Percentiles rank a stretch among this genome's conserved stretches.
phyloP scores from a whole-genome alignment of 805 yeast species.

The Komagataella pastoris region DNA sequence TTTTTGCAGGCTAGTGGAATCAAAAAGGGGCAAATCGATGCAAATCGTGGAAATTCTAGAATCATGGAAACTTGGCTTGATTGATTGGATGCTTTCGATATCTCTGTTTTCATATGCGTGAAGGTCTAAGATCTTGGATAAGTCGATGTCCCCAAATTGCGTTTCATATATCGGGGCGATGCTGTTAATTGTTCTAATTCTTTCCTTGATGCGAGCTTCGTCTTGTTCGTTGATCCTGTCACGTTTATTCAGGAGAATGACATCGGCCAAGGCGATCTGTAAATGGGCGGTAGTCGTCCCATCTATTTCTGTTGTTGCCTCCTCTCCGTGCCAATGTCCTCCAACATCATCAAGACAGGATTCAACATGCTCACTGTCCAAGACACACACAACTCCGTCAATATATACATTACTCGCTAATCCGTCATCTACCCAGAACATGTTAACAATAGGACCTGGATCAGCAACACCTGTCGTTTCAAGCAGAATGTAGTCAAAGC shows the following conservation, averaged over 20 bases:
- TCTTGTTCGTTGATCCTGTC: constrained; percentile 31
- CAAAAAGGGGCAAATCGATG: constrained; percentile 27
- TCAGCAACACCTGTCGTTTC: constrained; percentile 97
- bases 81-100: constrained; percentile 8
- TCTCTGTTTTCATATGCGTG: constrained; percentile 55
- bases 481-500: constrained; percentile 77
- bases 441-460: constrained; percentile 92
- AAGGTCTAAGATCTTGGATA: constrained; percentile 56
- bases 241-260: constrained; percentile 63
- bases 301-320: constrained; percentile 9
- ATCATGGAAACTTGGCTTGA: constrained; percentile 27
- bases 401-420: constrained; percentile 72
- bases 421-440: constrained; percentile 97
- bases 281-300: constrained; percentile 67
- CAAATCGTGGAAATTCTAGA: constrained; percentile 41
- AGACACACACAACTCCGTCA: constrained; percentile 83
- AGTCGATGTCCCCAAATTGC: constrained; percentile 59
- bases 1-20: constrained; percentile 21
- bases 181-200: constrained; percentile 45
- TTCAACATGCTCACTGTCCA: constrained; percentile 60
- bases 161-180: constrained; percentile 58
- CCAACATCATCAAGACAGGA: constrained; percentile 58
- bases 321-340: constrained; percentile 52
- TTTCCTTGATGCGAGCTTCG: constrained; percentile 17
- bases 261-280: constrained; percentile 86